Evolutionary conservation across 2,329 filamentous ascomycete species (phyloP), one percentile per base, ranked within the genome.

Genomic region (Simplicillium aogashimaense): DNA sequence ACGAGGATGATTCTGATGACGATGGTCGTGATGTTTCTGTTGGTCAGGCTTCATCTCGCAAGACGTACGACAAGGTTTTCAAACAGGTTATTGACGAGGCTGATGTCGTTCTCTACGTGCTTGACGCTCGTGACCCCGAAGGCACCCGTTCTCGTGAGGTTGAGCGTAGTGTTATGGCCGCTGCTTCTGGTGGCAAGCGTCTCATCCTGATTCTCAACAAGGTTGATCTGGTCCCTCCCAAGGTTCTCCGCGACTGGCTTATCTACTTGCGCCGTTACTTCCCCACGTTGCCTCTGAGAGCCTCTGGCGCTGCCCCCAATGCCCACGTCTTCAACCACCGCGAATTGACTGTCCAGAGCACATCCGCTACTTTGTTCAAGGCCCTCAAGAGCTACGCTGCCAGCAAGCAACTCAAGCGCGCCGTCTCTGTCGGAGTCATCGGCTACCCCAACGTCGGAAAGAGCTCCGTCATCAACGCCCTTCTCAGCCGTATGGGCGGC

Each of bases 371-470:
- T 0, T 76, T 95, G 9, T 88, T 95, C 70, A 86, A 82, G 53
- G 86, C 89, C 1, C 76, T 95, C 45, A 95, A 95, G 70, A 82
- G 86, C 34, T 95, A 85, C 56, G 86, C 89, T 9, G 82, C 86
- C 43, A 76, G 76, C 45, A 84, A 85, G 53, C 82, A 94, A 58
- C 69, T 95, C 50, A 94, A 94, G 72, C 83, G 89, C 41, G 83
- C 88, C 39, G 79, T 94, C 53, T 89, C 86, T 15, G 89, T 95
- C 45, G 89, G 89, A 48, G 86, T 95, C 46, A 94, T 95, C 51
- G 89, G 89, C 20, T 95, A 95, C 61, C 89, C 89, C 53, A 95
- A 95, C 59, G 89, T 95, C 44, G 89, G 89, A 58, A 95, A 95
- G 69, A 94, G 87, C 20, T 95, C 88, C 38, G 87, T 95, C 53